Conservation (phyloP, 1,284 basidiomycete genomes). For the Takashimella tepidaria region DNA sequence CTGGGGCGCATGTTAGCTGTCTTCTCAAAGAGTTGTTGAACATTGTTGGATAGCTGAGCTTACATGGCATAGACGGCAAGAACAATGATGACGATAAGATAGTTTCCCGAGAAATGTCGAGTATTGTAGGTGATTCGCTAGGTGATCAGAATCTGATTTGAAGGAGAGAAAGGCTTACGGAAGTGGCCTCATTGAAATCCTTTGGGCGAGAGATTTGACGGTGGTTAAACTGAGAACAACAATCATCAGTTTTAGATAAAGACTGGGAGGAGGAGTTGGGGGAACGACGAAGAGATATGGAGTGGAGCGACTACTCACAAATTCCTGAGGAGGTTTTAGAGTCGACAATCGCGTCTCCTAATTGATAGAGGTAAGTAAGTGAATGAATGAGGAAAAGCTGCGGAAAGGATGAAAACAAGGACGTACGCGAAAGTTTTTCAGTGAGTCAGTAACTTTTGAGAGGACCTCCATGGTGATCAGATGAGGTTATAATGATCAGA, state of each 20-base stretch:
- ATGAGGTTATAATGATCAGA: too few species aligned
- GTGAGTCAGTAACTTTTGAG: conserved; percentile 23
- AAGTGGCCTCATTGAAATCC: conserved; percentile 59
- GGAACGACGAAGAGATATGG: too few species aligned
- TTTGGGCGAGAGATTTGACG: conserved; percentile 71
- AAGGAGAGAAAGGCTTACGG: conserved; percentile 24
- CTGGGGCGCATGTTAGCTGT: neutral
- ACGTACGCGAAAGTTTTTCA: conserved; percentile 29
- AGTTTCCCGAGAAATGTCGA: conserved; percentile 82
- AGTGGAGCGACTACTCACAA: conserved; percentile 22
- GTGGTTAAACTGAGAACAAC: conserved; percentile 64
- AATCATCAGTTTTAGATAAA: neutral
- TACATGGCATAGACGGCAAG: conserved; percentile 83
- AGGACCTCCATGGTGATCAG: conserved; percentile 30
- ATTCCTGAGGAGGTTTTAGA: conserved; percentile 35
- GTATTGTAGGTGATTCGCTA: conserved; percentile 90
- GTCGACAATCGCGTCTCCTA: conserved; percentile 37
- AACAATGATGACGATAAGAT: conserved; percentile 67
- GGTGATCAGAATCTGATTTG: neutral
- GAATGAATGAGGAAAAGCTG: neutral
- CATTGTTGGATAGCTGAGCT: conserved; percentile 33
- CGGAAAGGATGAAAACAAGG: neutral
- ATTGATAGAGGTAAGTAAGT: conserved; percentile 6
- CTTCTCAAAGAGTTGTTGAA: neutral
- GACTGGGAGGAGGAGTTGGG: neutral